These are phyloP conservation scores for Clarireedia monteithiana DNA, from an alignment of 2,329 filamentous ascomycete genomes.

Conservation along the genomic window DNA sequence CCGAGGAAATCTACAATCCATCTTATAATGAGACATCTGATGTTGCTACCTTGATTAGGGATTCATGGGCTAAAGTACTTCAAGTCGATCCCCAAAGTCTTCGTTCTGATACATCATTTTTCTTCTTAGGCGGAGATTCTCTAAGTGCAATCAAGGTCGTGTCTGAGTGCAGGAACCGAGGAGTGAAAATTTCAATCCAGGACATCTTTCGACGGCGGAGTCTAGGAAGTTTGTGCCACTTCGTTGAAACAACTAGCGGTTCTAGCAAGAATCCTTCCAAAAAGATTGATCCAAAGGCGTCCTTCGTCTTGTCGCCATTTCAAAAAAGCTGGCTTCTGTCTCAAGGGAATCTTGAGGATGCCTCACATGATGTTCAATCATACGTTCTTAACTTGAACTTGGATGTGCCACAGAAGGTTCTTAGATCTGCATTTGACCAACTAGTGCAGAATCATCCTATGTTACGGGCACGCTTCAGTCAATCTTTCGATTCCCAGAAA, in stretches of 20 bases:
- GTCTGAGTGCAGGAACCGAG: not conserved
- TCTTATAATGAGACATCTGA: not conserved
- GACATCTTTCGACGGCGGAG: not conserved
- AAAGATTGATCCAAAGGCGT: not conserved
- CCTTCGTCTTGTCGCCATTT: not conserved
- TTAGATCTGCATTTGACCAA: not conserved
- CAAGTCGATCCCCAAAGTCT: not conserved
- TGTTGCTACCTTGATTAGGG: not conserved
- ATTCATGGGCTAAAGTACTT: not conserved
- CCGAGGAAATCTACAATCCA: not conserved
- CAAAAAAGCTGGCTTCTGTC: not conserved
- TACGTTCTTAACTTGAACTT: not conserved
- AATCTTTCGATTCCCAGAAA: not conserved
- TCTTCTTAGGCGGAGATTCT: not conserved
- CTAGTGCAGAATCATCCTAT: not conserved
- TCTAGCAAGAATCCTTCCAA: not conserved
- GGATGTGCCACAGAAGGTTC: not conserved
- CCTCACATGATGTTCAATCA: not conserved
- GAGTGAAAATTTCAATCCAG: not conserved
- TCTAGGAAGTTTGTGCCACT: not conserved
- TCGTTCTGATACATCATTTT: not conserved
- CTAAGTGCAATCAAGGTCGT: not conserved
- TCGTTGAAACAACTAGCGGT: not conserved
- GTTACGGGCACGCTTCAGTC: not conserved
- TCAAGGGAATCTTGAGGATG: not conserved